phyloP scores from a whole-genome alignment of 2,329 filamentous ascomycete species.

The Monosporascus sp. region DNA sequence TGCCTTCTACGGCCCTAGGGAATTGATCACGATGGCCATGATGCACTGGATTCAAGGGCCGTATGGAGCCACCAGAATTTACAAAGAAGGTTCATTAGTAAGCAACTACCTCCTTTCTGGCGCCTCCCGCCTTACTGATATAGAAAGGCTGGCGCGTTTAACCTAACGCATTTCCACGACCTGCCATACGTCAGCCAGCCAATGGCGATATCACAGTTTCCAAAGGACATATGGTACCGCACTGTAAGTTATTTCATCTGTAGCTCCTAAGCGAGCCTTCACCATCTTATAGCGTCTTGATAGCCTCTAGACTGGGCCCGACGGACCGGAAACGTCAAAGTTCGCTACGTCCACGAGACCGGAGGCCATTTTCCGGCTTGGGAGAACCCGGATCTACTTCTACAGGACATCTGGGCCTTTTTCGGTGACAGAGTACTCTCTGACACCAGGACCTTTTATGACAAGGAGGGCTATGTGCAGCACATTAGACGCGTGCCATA shows the following conservation, averaged over 20 bases:
- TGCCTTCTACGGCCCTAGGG: slow-evolving; percentile 1
- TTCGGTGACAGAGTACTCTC: slow-evolving; percentile 3
- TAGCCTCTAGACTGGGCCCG: slow-evolving; percentile 5
- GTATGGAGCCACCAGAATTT: slow-evolving; percentile 11
- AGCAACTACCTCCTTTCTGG: background rate
- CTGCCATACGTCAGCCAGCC: slow-evolving; percentile 3
- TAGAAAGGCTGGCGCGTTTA: too few relatives aligned
- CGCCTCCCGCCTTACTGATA: too few relatives aligned
- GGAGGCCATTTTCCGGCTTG: slow-evolving; percentile 10
- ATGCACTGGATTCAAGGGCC: slow-evolving; percentile 18
- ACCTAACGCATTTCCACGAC: background rate
- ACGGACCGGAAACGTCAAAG: slow-evolving; percentile 6
- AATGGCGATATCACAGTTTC: slow-evolving; percentile 6
- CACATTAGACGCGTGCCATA: too few relatives aligned
- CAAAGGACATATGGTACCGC: slow-evolving; percentile 8
- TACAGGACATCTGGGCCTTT: slow-evolving; percentile 7
- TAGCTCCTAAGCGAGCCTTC: too few relatives aligned
- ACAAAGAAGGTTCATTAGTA: slow-evolving; percentile 9
- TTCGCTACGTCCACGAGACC: background rate
- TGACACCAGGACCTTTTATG: too few relatives aligned
- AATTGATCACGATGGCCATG: slow-evolving; percentile 16
- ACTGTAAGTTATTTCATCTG: background rate
- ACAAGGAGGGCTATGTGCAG: too few relatives aligned
- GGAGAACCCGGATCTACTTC: slow-evolving; percentile 7
- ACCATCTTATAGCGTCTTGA: too few relatives aligned